Evolutionary conservation across 495 filamentous ascomycete genomes (phyloP).

Genomic region (Penicillium egyptiacum): DNA sequence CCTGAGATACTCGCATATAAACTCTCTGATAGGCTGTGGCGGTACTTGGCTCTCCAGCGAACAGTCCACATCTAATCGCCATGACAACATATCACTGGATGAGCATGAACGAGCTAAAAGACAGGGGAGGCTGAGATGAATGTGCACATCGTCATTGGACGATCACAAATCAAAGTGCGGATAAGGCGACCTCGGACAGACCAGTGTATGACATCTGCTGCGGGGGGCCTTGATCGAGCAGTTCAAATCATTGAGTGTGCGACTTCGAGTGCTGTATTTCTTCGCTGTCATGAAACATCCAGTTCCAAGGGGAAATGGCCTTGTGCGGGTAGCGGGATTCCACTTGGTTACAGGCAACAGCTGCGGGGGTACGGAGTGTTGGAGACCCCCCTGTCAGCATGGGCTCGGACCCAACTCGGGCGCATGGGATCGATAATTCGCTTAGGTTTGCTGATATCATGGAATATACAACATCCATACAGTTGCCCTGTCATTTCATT

Average conservation of each 20-base stretch:
- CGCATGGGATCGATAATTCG: constrained; percentile 9
- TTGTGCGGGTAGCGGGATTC: not conserved
- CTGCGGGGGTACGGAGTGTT: constrained; percentile 11
- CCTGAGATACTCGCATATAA: not conserved
- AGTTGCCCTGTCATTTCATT: not conserved
- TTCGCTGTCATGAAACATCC: not conserved
- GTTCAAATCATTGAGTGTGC: not conserved
- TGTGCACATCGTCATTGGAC: constrained; percentile 18
- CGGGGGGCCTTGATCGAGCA: constrained; percentile 3
- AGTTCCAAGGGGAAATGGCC: not conserved
- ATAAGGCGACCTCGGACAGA: constrained; percentile 5
- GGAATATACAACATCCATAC: no score
- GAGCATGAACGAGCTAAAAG: constrained; percentile 7
- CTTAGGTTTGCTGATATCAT: not conserved
- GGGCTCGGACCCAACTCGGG: constrained; percentile 13
- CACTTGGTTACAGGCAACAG: constrained; percentile 1
- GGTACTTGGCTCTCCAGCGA: constrained; percentile 15
- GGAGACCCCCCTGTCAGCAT: constrained; percentile 8
- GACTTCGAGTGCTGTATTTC: not conserved
- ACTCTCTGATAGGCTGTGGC: constrained; percentile 23
- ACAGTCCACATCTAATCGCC: constrained; percentile 11
- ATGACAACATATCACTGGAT: constrained; percentile 15
- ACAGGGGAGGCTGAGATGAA: constrained; percentile 16
- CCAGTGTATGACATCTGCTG: not conserved
- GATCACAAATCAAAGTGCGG: constrained; percentile 8